These are phyloP conservation scores for Dactylellina haptotyla DNA, from an alignment of 2,329 filamentous ascomycete genomes.

Conservation along the genomic window DNA sequence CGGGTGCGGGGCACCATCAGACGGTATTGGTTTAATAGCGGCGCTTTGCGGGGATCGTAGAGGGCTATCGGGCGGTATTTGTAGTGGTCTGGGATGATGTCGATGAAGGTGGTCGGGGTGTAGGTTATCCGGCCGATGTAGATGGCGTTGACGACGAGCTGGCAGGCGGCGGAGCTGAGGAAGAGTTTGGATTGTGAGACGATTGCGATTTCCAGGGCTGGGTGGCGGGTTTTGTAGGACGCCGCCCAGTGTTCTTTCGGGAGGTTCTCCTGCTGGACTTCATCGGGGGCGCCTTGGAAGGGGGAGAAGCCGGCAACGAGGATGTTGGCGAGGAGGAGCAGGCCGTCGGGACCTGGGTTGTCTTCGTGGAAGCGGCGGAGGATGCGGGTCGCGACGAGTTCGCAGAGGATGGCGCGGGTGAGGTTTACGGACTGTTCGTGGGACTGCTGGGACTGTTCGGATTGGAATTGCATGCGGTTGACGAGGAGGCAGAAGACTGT, in stretches of 20 bases:
- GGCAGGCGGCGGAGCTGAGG: constrained; percentile 78
- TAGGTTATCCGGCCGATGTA: constrained; percentile 84
- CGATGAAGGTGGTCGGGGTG: constrained; percentile 81
- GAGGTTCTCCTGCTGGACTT: constrained; percentile 70
- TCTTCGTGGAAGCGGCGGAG: constrained; percentile 82
- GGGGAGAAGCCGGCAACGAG: constrained; percentile 85
- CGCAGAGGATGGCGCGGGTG: constrained; percentile 80
- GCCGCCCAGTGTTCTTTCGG: constrained; percentile 64
- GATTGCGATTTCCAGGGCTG: constrained; percentile 83
- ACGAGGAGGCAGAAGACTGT: constrained; percentile 83
- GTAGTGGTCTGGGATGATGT: constrained; percentile 86
- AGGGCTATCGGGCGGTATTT: constrained; percentile 83
- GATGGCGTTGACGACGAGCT: constrained; percentile 83
- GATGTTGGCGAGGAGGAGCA: constrained; percentile 79
- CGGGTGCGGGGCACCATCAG: constrained; percentile 82
- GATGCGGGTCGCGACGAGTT: constrained; percentile 80
- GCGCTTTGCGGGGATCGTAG: constrained; percentile 79
- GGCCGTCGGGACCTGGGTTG: constrained; percentile 74
- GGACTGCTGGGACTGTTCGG: constrained; percentile 78
- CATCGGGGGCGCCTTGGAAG: constrained; percentile 80
- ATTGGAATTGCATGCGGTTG: constrained; percentile 80
- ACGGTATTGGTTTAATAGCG: constrained; percentile 83
- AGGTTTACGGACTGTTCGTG: constrained; percentile 84
- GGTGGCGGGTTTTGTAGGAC: constrained; percentile 63
- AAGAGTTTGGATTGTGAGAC: constrained; percentile 83